These are phyloP conservation scores for Blastobotrys apis DNA, from an alignment of 1,139 yeast genomes.

Conservation along the genomic window DNA sequence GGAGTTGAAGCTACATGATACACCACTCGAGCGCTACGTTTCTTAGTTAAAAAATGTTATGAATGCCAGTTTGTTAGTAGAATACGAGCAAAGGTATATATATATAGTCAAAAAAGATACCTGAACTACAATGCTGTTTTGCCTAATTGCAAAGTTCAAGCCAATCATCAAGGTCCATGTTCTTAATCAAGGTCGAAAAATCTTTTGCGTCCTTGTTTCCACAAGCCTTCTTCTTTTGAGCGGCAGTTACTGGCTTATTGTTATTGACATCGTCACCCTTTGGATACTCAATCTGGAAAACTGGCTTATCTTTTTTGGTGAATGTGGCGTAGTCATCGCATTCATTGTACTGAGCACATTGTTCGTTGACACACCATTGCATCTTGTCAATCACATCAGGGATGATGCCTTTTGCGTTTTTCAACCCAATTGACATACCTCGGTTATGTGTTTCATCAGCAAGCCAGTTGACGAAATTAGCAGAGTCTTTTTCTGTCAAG, in stretches of 20 bases:
- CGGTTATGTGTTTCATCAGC: constrained; percentile 18
- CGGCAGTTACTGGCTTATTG: constrained; percentile 11
- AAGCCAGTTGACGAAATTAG: constrained; percentile 18
- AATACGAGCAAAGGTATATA: too few species aligned
- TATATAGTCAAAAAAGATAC: too few species aligned
- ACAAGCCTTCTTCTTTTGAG: constrained; percentile 12
- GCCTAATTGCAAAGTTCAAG: constrained; percentile 6
- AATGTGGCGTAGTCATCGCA: constrained; percentile 14
- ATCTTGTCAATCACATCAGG: constrained; percentile 16
- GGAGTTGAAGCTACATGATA: too few species aligned
- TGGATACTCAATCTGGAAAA: constrained; percentile 19
- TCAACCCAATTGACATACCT: constrained; percentile 21
- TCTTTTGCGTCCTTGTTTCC: constrained; percentile 4
- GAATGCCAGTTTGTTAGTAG: too few species aligned
- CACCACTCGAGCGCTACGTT: too few species aligned
- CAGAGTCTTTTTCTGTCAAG: constrained; percentile 15
- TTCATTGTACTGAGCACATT: constrained; percentile 21
- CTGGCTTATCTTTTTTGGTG: constrained; percentile 14
- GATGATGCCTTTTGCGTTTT: constrained; percentile 20
- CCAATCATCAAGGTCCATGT: constrained; percentile 19
- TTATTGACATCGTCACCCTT: too few species aligned
- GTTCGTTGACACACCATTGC: constrained; percentile 24
- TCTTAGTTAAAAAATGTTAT: too few species aligned
- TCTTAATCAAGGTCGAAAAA: constrained; percentile 18
- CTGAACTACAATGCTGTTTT: too few species aligned